phyloP scores from a whole-genome alignment of 768 basidiomycete genomes.

The Panus rudis region DNA sequence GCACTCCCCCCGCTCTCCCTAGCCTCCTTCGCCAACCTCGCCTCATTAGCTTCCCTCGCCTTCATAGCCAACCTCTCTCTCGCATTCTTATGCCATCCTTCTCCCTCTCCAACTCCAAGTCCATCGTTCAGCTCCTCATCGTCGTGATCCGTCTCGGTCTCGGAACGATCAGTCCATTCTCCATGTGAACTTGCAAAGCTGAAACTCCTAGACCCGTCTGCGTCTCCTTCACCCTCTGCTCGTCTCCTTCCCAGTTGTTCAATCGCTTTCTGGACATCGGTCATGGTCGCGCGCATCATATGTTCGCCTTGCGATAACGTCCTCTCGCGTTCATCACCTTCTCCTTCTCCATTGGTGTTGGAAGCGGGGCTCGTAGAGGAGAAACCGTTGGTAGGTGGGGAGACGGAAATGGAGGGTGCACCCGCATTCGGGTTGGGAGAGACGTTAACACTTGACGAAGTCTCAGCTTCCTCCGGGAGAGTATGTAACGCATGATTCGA shows the following conservation, averaged over 20 bases:
- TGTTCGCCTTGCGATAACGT: constrained; percentile 23
- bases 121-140: constrained; percentile 47
- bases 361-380: too few relatives aligned
- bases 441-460: constrained; percentile 8
- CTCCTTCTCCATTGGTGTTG: constrained; percentile 23
- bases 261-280: constrained; percentile 85
- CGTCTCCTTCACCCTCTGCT: constrained; percentile 39
- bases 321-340: constrained; percentile 21
- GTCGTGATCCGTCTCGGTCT: constrained; percentile 46
- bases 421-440: not conserved
- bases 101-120: too few relatives aligned
- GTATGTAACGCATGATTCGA: too few relatives aligned
- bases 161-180: constrained; percentile 33
- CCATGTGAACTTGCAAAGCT: constrained; percentile 68
- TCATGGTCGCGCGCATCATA: constrained; percentile 83
- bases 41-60: constrained; percentile 56
- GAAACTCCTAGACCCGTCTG: constrained; percentile 61
- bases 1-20: constrained; percentile 23
- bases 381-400: too few relatives aligned
- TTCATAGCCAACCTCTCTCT: constrained; percentile 64
- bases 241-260: constrained; percentile 75
- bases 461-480: constrained; percentile 34
- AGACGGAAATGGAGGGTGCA: too few relatives aligned
- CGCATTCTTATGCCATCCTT: constrained; percentile 60
- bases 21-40: constrained; percentile 42